phyloP scores from a whole-genome alignment of 1,139 yeast species.

The Candida sojae region DNA sequence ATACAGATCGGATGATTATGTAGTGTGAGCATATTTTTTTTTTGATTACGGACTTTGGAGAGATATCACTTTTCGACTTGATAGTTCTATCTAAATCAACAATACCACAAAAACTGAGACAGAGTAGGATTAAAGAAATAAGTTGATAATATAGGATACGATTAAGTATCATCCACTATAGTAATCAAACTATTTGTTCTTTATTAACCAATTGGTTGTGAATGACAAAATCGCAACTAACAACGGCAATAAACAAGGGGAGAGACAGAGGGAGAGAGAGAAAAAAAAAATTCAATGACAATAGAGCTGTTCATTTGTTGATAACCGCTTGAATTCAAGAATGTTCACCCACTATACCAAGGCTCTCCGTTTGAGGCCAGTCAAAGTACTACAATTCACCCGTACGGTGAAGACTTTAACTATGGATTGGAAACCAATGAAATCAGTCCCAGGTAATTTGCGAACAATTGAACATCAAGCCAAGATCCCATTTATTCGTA shows the following conservation, averaged over 20 bases:
- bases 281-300: neutral
- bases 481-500: conserved; percentile 42
- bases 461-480: conserved; percentile 43
- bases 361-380: neutral
- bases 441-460: conserved; percentile 49
- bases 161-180: too few relatives aligned
- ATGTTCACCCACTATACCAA: neutral
- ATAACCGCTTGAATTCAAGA: neutral
- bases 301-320: neutral
- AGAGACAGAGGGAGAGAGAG: neutral
- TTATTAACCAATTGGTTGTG: too few relatives aligned
- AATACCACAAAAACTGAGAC: too few relatives aligned
- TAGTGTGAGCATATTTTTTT: neutral
- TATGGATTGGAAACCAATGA: conserved; percentile 82
- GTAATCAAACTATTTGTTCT: too few relatives aligned
- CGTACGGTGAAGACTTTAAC: conserved; percentile 62
- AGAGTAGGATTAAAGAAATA: too few relatives aligned
- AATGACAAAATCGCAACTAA: too few relatives aligned
- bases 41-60: neutral
- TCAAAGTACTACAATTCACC: conserved; percentile 8
- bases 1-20: neutral
- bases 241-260: too few relatives aligned
- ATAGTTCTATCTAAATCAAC: too few relatives aligned
- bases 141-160: too few relatives aligned
- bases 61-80: too few relatives aligned